phyloP scores from a whole-genome alignment of 192 early-diverging fungal species.

The Coemansia sp. region DNA sequence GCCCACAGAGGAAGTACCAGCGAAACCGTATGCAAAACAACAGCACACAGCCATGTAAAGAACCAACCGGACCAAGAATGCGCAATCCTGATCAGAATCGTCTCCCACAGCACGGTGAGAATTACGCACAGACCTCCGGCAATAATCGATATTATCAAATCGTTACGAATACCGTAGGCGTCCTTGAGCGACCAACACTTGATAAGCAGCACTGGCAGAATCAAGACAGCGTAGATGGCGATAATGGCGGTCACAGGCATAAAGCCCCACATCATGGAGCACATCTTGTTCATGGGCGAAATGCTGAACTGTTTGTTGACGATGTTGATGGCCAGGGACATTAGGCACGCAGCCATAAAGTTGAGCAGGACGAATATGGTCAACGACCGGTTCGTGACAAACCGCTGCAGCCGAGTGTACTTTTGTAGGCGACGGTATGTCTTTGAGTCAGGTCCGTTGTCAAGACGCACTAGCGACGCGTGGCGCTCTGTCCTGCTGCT shows the following conservation, averaged over 20 bases:
- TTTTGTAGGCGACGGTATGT: slow-evolving; percentile 34
- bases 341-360: slow-evolving; percentile 11
- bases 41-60: slow-evolving; percentile 35
- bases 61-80: slow-evolving; percentile 46
- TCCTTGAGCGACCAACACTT: slow-evolving; percentile 45
- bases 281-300: slow-evolving; percentile 27
- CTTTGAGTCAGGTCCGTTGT: slow-evolving; percentile 19
- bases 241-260: slow-evolving; percentile 19
- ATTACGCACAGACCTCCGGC: slow-evolving; percentile 24
- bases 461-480: slow-evolving; percentile 3
- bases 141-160: slow-evolving; percentile 29
- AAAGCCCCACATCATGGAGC: slow-evolving; percentile 42
- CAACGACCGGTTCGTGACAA: slow-evolving; percentile 19
- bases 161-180: slow-evolving; percentile 51
- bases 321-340: slow-evolving; percentile 47
- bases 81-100: slow-evolving; percentile 15
- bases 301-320: slow-evolving; percentile 40
- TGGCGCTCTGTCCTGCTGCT: slow-evolving; percentile 15
- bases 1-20: slow-evolving; percentile 31
- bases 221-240: slow-evolving; percentile 16
- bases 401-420: slow-evolving; percentile 44
- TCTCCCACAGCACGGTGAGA: slow-evolving; percentile 39
- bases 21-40: slow-evolving; percentile 29
- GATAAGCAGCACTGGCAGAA: slow-evolving; percentile 28
- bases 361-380: slow-evolving; percentile 20